phyloP scores from a whole-genome alignment of 768 basidiomycete species.

The Lepiota subincarnata region DNA sequence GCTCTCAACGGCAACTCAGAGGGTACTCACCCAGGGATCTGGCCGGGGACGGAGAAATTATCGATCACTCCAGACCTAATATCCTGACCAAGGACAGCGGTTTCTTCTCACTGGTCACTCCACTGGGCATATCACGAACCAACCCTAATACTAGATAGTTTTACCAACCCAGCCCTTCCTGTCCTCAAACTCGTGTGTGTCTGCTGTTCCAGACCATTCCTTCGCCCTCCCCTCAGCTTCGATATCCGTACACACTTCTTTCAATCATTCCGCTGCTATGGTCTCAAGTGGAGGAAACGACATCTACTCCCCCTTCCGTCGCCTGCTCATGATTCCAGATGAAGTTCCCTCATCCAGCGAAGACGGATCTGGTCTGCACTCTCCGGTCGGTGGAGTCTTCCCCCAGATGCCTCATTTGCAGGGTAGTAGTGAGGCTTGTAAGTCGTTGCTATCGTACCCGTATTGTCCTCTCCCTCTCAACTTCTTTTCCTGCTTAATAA shows the following conservation, averaged over 20 bases:
- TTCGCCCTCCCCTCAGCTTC: neutral
- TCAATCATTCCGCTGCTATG: constrained; percentile 37
- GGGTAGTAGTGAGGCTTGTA: constrained; percentile 10
- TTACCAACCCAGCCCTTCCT: constrained; percentile 5
- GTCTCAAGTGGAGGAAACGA: constrained; percentile 47
- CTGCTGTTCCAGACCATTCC: constrained; percentile 1
- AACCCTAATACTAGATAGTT: constrained; percentile 10
- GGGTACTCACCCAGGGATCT: constrained; percentile 5
- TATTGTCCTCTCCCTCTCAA: constrained; percentile 36
- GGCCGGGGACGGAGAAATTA: constrained; percentile 9
- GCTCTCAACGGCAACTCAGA: neutral
- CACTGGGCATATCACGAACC: constrained; percentile 3
- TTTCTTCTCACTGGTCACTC: constrained; percentile 12
- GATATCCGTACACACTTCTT: neutral
- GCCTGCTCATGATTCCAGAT: constrained; percentile 47
- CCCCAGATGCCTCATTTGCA: constrained; percentile 11
- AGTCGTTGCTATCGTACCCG: constrained; percentile 45
- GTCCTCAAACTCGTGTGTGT: constrained; percentile 6
- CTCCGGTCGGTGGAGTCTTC: constrained; percentile 55
- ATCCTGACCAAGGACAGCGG: constrained; percentile 7
- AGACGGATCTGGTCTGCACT: constrained; percentile 72
- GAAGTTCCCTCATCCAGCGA: constrained; percentile 71
- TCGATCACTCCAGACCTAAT: constrained; percentile 8
- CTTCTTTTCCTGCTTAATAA: constrained; percentile 45
- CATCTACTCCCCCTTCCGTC: constrained; percentile 58